Conservation (phyloP, 805 yeast species). For the Candida berthetii region DNA sequence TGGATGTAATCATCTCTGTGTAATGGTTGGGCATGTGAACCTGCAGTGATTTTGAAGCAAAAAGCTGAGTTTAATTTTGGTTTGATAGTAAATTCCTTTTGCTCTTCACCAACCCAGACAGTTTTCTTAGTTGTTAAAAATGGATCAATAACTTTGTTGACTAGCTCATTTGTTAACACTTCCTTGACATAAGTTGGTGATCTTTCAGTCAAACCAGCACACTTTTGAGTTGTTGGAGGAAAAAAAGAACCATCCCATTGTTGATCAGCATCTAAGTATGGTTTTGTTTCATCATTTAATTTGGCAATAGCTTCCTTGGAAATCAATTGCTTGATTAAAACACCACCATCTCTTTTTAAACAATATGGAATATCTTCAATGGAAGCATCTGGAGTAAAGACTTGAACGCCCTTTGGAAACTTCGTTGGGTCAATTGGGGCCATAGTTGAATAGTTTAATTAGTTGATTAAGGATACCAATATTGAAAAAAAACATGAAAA, state of each 20-base stretch:
- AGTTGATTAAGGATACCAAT: too few relatives aligned
- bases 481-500: too few relatives aligned
- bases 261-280: constrained; percentile 11
- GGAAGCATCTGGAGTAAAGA: not conserved
- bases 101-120: not conserved
- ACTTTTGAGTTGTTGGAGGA: constrained; percentile 4
- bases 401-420: not conserved
- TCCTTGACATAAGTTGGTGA: not conserved
- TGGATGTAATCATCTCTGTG: constrained; percentile 20
- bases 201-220: not conserved
- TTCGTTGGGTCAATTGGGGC: not conserved
- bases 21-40: constrained; percentile 15
- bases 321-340: not conserved
- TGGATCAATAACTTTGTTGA: not conserved
- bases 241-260: constrained; percentile 13
- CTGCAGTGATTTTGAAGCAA: constrained; percentile 18
- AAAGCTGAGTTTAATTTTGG: not conserved
- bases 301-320: not conserved
- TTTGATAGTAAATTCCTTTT: not conserved
- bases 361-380: not conserved
- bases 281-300: constrained; percentile 7
- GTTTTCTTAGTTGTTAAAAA: not conserved
- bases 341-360: not conserved
- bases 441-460: too few relatives aligned
- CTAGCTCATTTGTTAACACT: not conserved